These are phyloP conservation scores for Amanita subjunquillea DNA, from an alignment of 768 basidiomycete species.

Conservation along the genomic window DNA sequence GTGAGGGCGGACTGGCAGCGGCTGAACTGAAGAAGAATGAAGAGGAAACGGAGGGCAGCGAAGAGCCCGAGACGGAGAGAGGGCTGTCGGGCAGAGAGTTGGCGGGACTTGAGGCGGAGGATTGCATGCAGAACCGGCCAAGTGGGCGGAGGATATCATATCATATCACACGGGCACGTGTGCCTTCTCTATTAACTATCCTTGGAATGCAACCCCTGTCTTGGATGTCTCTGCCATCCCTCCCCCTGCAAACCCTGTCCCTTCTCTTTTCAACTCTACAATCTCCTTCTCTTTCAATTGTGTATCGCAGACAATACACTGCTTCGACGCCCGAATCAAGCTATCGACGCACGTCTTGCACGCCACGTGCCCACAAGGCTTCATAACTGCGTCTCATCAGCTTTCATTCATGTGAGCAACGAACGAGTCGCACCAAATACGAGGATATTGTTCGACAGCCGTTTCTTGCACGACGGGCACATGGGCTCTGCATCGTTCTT, in stretches of 20 bases:
- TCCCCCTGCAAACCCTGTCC: conserved; percentile 93
- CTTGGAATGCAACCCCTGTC: conserved; percentile 79
- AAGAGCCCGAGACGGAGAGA: conserved; percentile 52
- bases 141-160: background rate
- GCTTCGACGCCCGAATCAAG: conserved; percentile 65
- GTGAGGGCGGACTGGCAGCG: conserved; percentile 48
- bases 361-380: conserved; percentile 83
- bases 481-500: conserved; percentile 56
- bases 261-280: conserved; percentile 83
- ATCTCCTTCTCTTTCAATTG: conserved; percentile 58
- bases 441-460: conserved; percentile 67
- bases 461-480: conserved; percentile 84
- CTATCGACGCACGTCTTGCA: conserved; percentile 90
- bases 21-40: conserved; percentile 75
- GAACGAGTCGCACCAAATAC: conserved; percentile 46
- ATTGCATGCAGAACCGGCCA: background rate
- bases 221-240: conserved; percentile 84
- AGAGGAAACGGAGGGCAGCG: conserved; percentile 61
- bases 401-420: background rate
- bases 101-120: background rate
- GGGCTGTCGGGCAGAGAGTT: conserved; percentile 52
- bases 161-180: too few relatives aligned
- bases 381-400: conserved; percentile 43
- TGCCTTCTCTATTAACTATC: conserved; percentile 13
- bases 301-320: conserved; percentile 83